These are phyloP conservation scores for Boletus edulis DNA, from an alignment of 768 basidiomycete genomes.

Conservation along the genomic window DNA sequence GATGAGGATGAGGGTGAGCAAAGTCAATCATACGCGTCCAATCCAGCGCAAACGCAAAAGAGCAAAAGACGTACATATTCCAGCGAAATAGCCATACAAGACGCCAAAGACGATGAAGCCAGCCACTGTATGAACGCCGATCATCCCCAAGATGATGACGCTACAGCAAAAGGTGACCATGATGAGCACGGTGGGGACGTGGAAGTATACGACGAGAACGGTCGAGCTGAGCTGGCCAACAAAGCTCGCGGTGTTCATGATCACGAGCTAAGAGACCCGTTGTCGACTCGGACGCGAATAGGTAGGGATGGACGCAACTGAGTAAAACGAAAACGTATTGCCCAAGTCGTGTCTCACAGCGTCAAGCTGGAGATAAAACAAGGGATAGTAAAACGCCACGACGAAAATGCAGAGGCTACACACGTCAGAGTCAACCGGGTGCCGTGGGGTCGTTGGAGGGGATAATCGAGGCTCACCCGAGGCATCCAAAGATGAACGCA, in stretches of 20 bases:
- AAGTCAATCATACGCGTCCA: not conserved
- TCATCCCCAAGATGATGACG: slow-evolving; percentile 44
- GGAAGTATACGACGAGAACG: slow-evolving; percentile 41
- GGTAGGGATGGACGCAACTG: slow-evolving; percentile 34
- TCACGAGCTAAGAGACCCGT: slow-evolving; percentile 40
- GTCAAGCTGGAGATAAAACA: slow-evolving; percentile 61
- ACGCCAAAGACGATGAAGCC: slow-evolving; percentile 43
- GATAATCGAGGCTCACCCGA: slow-evolving; percentile 16
- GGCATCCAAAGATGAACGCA: slow-evolving; percentile 28
- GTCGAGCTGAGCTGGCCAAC: slow-evolving; percentile 53
- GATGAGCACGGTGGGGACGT: slow-evolving; percentile 37
- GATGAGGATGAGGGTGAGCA: not conserved
- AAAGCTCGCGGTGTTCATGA: slow-evolving; percentile 54
- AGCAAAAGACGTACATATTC: slow-evolving; percentile 34
- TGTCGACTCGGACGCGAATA: not conserved
- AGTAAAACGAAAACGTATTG: slow-evolving; percentile 54
- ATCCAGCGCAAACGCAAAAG: not conserved
- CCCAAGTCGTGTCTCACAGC: slow-evolving; percentile 46
- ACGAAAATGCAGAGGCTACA: slow-evolving; percentile 32
- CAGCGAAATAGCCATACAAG: slow-evolving; percentile 53
- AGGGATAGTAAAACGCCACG: slow-evolving; percentile 49
- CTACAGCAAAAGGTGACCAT: slow-evolving; percentile 38
- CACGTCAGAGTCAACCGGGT: not conserved
- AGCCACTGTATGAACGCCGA: slow-evolving; percentile 39
- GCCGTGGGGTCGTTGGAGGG: not conserved